phyloP scores from a whole-genome alignment of 148 eudicot genomes.

The Rhododendron henanense region DNA sequence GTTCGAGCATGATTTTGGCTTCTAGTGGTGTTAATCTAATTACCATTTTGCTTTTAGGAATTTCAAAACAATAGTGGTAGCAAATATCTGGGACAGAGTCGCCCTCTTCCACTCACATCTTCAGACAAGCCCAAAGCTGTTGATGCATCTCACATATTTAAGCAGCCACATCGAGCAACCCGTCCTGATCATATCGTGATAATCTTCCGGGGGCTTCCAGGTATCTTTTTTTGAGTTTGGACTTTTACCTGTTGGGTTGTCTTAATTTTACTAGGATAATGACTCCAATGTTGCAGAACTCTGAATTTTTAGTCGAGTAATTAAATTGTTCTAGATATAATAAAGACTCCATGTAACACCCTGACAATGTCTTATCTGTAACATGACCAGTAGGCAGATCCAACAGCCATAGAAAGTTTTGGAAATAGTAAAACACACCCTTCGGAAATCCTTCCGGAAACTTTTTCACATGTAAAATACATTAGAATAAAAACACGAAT shows the following conservation, averaged over 20 bases:
- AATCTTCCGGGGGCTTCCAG: constrained; percentile 95
- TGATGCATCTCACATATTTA: constrained; percentile 74
- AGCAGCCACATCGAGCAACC: constrained; percentile 74
- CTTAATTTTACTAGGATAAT: neutral
- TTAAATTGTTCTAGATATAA: neutral
- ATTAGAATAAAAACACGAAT: neutral
- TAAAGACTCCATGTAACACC: neutral
- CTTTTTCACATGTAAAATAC: neutral
- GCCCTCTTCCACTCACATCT: constrained; percentile 21
- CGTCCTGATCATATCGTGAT: constrained; percentile 97
- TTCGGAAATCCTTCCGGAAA: neutral
- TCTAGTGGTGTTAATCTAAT: constrained; percentile 7
- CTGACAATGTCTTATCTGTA: neutral
- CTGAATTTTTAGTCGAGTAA: neutral
- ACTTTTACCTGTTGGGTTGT: neutral
- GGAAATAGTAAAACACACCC: neutral
- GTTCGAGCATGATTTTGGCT: neutral
- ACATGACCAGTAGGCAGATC: neutral
- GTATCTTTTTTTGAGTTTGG: constrained; percentile 26
- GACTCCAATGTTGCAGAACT: neutral
- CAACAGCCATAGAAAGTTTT: neutral
- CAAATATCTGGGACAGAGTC: constrained; percentile 38
- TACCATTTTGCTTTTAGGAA: constrained; percentile 32
- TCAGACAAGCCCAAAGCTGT: constrained; percentile 50
- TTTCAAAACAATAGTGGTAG: constrained; percentile 32